Base-by-base conservation (phyloP, 108 stramenopile species). In the Cyclotella atomus region DNA sequence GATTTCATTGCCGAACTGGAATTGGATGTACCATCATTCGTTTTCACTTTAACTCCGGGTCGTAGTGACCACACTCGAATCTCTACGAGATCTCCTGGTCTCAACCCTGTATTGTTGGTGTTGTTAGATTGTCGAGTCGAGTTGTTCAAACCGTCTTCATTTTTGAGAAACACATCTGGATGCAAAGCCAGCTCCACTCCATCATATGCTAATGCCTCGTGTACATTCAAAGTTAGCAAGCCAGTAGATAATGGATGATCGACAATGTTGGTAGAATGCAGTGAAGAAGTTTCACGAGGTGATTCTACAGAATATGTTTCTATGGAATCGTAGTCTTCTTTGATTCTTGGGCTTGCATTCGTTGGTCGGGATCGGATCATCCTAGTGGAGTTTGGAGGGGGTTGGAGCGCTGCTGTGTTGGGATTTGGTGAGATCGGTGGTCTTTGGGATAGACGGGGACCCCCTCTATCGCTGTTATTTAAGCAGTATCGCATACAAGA, bases 201-300 rank as follows among this genome's bases (percentile, higher is more conserved):
- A 28, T 91, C 91, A 68, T 92, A 92, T 10, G 91, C 88, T 59
- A 91, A 77, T 19, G 88, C 84, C 66, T 95, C 94, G 59, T 95
- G 94, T 12, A 95, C 71, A 50, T 87, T 91, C 74, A 95, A 57
- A 45, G 94, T 89, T 55, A 95, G 19, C 14, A 91, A 69, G 1
- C 77, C 86, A 55, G 92, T 82, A 24, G 85, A 87, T 25, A 90
- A 56, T 56, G 79, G 60, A 43, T 57, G 59, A 34, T 81, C 72
- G 2, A 9, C n/a, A n/a, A n/a, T n/a, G n/a, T n/a, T 3, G 0
- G 50, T 24, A 30, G 57, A 59, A 35, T 59, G 57, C 32, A 59
- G 9, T 28, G 57, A 59, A 33, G 57, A 5, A n/a, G 56, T 7
- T 57, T 57, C 56, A 15, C 30, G 47, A 49, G 47, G 16, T 4